phyloP scores from a whole-genome alignment of 306 rosid species.

The Prunus davidiana region DNA sequence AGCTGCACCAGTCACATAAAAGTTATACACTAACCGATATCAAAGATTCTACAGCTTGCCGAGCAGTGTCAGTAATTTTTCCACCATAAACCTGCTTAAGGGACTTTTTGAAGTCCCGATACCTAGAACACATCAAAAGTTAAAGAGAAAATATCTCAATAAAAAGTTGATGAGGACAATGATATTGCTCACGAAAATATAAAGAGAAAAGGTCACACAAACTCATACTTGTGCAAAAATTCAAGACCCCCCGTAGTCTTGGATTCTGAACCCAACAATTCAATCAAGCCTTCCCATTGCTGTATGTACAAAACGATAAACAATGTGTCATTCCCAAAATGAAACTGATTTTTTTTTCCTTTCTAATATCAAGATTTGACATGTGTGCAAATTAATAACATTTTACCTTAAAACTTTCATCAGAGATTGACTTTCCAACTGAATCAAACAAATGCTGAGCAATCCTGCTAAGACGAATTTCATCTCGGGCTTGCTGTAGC shows the following conservation, averaged over 20 bases:
- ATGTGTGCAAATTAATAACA: conserved; percentile 8
- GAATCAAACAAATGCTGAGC: conserved; percentile 85
- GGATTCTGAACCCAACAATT: conserved; percentile 87
- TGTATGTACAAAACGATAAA: conserved; percentile 28
- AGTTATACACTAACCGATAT: conserved; percentile 46
- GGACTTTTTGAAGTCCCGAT: conserved; percentile 86
- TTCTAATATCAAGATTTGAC: conserved; percentile 4
- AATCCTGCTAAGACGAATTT: conserved; percentile 73
- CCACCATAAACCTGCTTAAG: conserved; percentile 62
- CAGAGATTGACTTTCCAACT: conserved; percentile 89
- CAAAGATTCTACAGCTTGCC: conserved; percentile 74
- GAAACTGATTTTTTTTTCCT: conserved; percentile 1
- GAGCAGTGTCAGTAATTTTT: conserved; percentile 63
- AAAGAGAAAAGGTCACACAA: not conserved
- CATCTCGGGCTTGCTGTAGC: conserved; percentile 92
- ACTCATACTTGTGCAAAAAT: conserved; percentile 78
- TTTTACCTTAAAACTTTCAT: conserved; percentile 83
- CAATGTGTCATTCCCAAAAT: not conserved
- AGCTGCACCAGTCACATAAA: not conserved
- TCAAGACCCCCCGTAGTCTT: conserved; percentile 88
- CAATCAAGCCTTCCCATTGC: conserved; percentile 98
- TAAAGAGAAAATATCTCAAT: conserved; percentile 11
- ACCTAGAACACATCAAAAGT: conserved; percentile 43
- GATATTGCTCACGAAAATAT: conserved; percentile 11
- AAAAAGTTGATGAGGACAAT: conserved; percentile 11